These are phyloP conservation scores for Nicotiana knightiana DNA, from an alignment of 257 asterid species.

Conservation along the genomic window DNA sequence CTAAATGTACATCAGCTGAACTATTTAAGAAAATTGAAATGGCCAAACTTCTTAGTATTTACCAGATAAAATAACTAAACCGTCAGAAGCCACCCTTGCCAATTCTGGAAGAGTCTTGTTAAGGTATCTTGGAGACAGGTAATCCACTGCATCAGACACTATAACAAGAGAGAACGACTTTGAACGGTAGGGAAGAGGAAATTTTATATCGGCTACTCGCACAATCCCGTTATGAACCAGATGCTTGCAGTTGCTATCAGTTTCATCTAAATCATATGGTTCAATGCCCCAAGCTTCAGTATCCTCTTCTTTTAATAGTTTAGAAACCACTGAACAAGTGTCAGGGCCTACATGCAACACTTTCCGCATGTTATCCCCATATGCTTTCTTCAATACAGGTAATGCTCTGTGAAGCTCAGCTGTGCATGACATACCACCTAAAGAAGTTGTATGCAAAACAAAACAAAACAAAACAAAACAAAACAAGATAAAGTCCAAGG, in stretches of 20 bases:
- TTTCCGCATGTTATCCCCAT: constrained; percentile 71
- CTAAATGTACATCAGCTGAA: not conserved
- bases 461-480: not conserved
- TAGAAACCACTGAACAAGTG: constrained; percentile 73
- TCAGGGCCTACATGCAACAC: constrained; percentile 90
- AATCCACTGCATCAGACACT: constrained; percentile 81
- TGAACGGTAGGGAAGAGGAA: constrained; percentile 81
- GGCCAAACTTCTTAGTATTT: constrained; percentile 13
- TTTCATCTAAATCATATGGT: constrained; percentile 75
- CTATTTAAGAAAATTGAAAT: not conserved
- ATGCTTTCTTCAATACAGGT: constrained; percentile 68
- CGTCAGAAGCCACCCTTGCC: constrained; percentile 69
- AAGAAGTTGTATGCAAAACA: not conserved
- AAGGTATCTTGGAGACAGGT: constrained; percentile 76
- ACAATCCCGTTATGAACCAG: constrained; percentile 75
- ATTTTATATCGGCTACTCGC: constrained; percentile 84
- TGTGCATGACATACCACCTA: constrained; percentile 74
- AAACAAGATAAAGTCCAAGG: not conserved
- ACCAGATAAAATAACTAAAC: constrained; percentile 77
- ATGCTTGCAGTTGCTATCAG: constrained; percentile 64
- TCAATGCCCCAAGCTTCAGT: constrained; percentile 94
- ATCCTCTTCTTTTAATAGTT: constrained; percentile 66
- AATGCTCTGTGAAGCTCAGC: constrained; percentile 52
- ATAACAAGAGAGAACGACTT: constrained; percentile 82
- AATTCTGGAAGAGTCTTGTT: constrained; percentile 72